These are phyloP conservation scores for Solanum chmielewskii DNA, from an alignment of 257 asterid species.

Conservation along the genomic window DNA sequence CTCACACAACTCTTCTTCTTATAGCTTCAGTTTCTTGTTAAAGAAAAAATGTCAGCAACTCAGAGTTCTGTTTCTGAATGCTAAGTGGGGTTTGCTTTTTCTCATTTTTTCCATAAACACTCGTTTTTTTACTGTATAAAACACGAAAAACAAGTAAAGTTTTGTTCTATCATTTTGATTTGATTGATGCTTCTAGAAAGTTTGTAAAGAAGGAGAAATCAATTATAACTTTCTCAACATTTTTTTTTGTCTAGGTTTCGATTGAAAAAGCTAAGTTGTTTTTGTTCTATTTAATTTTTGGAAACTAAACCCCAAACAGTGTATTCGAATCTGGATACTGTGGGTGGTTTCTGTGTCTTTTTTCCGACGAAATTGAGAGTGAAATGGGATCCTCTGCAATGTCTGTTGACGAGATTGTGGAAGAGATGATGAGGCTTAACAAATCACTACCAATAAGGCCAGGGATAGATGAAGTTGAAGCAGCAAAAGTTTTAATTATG, in stretches of 20 bases:
- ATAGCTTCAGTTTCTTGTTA: background rate
- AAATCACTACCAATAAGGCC: background rate
- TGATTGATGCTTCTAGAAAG: background rate
- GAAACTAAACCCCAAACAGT: background rate
- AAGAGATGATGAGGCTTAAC: background rate
- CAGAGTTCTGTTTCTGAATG: background rate
- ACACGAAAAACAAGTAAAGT: background rate
- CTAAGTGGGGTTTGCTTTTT: background rate
- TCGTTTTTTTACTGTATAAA: background rate
- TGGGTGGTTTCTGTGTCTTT: background rate
- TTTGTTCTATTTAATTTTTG: background rate
- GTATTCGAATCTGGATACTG: background rate
- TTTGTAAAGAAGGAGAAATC: background rate
- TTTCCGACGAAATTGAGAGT: background rate
- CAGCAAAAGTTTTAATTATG: background rate
- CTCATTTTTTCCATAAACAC: background rate
- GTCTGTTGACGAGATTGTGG: constrained; percentile 1
- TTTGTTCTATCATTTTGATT: background rate
- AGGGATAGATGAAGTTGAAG: constrained; percentile 1
- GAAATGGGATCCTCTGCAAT: background rate
- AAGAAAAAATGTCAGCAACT: background rate
- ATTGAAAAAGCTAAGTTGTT: background rate
- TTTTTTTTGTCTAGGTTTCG: background rate
- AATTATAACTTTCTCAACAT: background rate
- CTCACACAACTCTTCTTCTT: background rate